Percentiles rank a stretch among this genome's conserved stretches.
These are phyloP conservation scores for Talaromyces wortmannii DNA, from an alignment of 495 filamentous ascomycete genomes.

Conservation along the genomic window DNA sequence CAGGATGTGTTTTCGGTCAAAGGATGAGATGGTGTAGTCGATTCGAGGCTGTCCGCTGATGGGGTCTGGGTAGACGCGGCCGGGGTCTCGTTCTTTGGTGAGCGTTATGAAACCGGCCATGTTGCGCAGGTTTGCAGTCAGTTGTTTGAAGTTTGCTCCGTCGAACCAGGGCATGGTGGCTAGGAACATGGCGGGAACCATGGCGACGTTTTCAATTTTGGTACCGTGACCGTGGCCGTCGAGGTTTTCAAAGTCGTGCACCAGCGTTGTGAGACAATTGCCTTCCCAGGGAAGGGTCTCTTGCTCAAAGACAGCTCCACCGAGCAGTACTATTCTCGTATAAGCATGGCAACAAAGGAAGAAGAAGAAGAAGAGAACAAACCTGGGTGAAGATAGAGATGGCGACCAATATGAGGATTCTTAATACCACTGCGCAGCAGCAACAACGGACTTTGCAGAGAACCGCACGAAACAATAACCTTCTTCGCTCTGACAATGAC, in stretches of 20 bases:
- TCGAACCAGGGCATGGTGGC: slow-evolving; percentile 54
- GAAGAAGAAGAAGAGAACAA: slow-evolving; percentile 7
- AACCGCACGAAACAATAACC: slow-evolving; percentile 70
- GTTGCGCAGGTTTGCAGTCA: slow-evolving; percentile 52
- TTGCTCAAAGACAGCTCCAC: slow-evolving; percentile 57
- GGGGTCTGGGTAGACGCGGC: slow-evolving; percentile 70
- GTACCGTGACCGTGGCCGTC: slow-evolving; percentile 78
- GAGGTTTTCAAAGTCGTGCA: slow-evolving; percentile 73
- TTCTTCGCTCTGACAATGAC: slow-evolving; percentile 74
- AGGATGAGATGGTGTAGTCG: slow-evolving; percentile 59
- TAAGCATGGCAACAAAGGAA: slow-evolving; percentile 6
- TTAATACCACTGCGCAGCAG: slow-evolving; percentile 65
- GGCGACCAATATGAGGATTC: slow-evolving; percentile 77
- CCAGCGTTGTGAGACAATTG: slow-evolving; percentile 66
- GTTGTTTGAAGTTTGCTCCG: slow-evolving; percentile 62
- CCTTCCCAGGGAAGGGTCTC: slow-evolving; percentile 75
- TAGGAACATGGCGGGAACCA: slow-evolving; percentile 55
- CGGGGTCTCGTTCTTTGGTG: slow-evolving; percentile 63
- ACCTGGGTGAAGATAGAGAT: slow-evolving; percentile 76
- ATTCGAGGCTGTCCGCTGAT: slow-evolving; percentile 54
- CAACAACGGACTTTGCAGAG: slow-evolving; percentile 68
- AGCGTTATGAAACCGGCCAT: slow-evolving; percentile 64
- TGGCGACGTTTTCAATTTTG: slow-evolving; percentile 67
- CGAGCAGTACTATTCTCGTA: slow-evolving; percentile 34
- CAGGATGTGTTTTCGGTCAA: slow-evolving; percentile 62